A percentile compares a stretch with the other conserved stretches of the same genome.
These are phyloP conservation scores for Gymnopilus junonius DNA, from an alignment of 768 basidiomycete genomes.

Conservation along the genomic window DNA sequence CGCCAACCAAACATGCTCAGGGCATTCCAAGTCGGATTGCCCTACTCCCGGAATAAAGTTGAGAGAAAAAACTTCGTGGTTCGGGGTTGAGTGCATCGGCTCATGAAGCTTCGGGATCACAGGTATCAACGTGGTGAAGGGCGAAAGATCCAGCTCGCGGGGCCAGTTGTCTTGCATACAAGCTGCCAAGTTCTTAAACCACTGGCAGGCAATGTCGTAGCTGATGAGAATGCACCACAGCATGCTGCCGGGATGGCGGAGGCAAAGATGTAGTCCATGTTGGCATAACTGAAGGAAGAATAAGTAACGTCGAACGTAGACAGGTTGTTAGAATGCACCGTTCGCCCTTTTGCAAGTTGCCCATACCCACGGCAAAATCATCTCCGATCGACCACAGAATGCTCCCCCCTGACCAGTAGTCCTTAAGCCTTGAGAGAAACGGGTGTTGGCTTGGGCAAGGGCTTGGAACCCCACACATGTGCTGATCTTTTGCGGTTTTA, in stretches of 20 bases:
- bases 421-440: constrained; percentile 18
- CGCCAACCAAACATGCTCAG: constrained; percentile 36
- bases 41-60: constrained; percentile 31
- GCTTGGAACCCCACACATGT: constrained; percentile 29
- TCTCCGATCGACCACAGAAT: constrained; percentile 26
- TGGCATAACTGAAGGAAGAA: not conserved
- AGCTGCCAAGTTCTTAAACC: constrained; percentile 25
- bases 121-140: constrained; percentile 7
- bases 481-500: constrained; percentile 19
- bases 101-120: constrained; percentile 38
- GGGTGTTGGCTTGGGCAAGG: constrained; percentile 23
- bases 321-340: constrained; percentile 13
- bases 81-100: constrained; percentile 25
- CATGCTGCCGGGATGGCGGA: too few relatives aligned
- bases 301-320: not conserved
- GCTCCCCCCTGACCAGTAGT: constrained; percentile 27
- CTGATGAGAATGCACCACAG: constrained; percentile 11
- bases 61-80: constrained; percentile 30
- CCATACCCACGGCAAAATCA: constrained; percentile 27
- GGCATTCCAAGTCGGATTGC: constrained; percentile 34
- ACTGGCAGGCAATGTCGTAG: constrained; percentile 39
- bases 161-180: not conserved
- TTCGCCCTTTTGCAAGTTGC: constrained; percentile 37
- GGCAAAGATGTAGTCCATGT: not conserved
- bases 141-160: not conserved